Evolutionary conservation across 352 stramenopile genomes (phyloP), one percentile per base, ranked within the genome.

Genomic region (Phytophthora quininea): DNA sequence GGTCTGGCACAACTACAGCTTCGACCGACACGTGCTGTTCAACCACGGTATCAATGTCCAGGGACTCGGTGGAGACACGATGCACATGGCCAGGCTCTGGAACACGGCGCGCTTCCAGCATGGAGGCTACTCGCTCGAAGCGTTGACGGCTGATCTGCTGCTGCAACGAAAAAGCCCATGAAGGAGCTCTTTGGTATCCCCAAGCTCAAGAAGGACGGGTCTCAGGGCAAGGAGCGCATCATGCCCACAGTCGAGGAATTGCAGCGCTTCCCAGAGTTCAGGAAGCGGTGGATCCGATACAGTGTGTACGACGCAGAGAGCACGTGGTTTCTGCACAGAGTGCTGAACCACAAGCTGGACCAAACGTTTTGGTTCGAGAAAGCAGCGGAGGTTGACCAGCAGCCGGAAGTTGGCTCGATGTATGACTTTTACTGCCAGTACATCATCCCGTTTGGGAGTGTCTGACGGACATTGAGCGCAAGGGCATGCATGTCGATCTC

Each of bases 1-100:
- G 75, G 90, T 99, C 10, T 99, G 97, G 96, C 98, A 99, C 80
- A 99, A 99, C 79, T 99, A 99, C 80, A 98, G 96, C 35, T 99
- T 99, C 76, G 98, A 99, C 88, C 86, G 97, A 42, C 97, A 99
- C 77, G 96, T 99, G 47, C 85, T 99, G 58, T 95, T 86, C 71
- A 99, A 99, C 77, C 89, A 98, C 61, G 94, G 87, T 15, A 98
- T 99, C 69, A 73, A 98, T 64, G 87, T 95, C 10, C 74, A 89
- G 15, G 92, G 92, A 0, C 95, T 99, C 46, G 93, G 84, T 27
- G 97, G 96, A 38, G 98, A 99, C 75, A 99, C 98, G 3, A 99
- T 99, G 97, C 98, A 99, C 87, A 99, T 99, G 98, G 97, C 97
- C 45, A 84, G 98, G 32, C 79, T 95, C 2, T 95, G 87, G 87